A percentile compares a stretch with the other conserved stretches of the same genome.
These are phyloP conservation scores for Colletotrichum falcatum DNA, from an alignment of 2,329 filamentous ascomycete species.

Conservation along the genomic window DNA sequence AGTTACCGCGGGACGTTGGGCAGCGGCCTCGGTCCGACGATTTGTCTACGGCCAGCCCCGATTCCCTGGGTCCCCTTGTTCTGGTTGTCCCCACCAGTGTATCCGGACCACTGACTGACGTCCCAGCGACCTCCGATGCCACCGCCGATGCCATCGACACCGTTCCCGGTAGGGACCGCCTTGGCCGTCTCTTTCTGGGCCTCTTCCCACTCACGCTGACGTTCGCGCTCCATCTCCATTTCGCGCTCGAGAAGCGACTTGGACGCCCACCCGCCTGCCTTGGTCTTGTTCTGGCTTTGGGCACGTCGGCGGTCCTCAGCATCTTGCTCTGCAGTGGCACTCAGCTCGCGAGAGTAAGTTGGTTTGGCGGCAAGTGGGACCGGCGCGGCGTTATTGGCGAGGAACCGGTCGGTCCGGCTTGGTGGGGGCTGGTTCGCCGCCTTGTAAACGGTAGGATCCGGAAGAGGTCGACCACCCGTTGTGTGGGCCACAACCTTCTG, in stretches of 20 bases:
- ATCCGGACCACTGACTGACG: conserved; percentile 80
- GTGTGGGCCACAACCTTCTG: conserved; percentile 53
- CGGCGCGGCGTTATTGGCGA: conserved; percentile 66
- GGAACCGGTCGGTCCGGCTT: conserved; percentile 69
- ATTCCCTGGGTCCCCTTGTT: conserved; percentile 75
- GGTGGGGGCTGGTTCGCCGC: conserved; percentile 40
- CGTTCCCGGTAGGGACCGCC: conserved; percentile 62
- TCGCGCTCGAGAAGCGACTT: conserved; percentile 82
- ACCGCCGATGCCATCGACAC: conserved; percentile 73
- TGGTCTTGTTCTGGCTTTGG: conserved; percentile 70
- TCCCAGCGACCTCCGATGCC: conserved; percentile 79
- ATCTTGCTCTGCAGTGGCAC: conserved; percentile 70
- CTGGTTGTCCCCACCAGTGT: conserved; percentile 79
- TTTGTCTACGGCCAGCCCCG: conserved; percentile 78
- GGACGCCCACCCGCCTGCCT: conserved; percentile 71
- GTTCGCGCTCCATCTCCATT: conserved; percentile 82
- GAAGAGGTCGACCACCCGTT: conserved; percentile 64
- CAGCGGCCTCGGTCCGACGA: conserved; percentile 81
- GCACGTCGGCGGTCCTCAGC: conserved; percentile 70
- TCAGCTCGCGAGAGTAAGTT: conserved; percentile 67
- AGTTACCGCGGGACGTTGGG: conserved; percentile 50
- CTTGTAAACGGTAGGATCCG: conserved; percentile 58
- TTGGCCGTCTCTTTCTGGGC: conserved; percentile 74
- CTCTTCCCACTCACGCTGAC: conserved; percentile 85
- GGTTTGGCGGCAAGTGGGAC: conserved; percentile 52